Conservation (phyloP, 2,329 filamentous ascomycete genomes). For the Chaetomiaceae sp. region DNA sequence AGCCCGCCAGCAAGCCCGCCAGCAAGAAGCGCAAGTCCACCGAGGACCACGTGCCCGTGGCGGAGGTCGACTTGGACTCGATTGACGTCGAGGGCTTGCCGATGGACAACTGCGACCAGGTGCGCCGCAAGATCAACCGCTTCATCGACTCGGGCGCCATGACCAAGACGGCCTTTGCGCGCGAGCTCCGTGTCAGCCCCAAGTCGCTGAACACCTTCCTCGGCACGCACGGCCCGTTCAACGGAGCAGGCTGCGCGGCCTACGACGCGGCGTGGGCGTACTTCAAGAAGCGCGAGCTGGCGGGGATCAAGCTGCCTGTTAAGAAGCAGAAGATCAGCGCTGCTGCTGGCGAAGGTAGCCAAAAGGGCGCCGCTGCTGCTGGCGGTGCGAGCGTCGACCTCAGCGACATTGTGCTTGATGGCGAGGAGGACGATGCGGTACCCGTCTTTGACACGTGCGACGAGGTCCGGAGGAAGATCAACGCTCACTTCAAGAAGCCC, state of each 20-base stretch:
- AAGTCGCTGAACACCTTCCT: conserved; percentile 22
- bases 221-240: conserved; percentile 11
- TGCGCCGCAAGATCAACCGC: conserved; percentile 23
- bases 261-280: conserved; percentile 20
- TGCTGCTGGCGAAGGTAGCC: neutral
- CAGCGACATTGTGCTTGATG: conserved; percentile 37
- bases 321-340: conserved; percentile 20
- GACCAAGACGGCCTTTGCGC: conserved; percentile 25
- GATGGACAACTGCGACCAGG: conserved; percentile 23
- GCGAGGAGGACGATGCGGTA: conserved; percentile 41
- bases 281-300: conserved; percentile 24
- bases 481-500: conserved; percentile 42
- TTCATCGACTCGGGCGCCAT: conserved; percentile 21
- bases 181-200: conserved; percentile 20
- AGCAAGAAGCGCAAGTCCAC: conserved; percentile 24
- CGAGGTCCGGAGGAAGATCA: conserved; percentile 53
- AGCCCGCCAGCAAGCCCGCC: neutral
- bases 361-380: neutral
- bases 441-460: conserved; percentile 54
- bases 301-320: conserved; percentile 8
- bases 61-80: conserved; percentile 13
- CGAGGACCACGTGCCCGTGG: conserved; percentile 5
- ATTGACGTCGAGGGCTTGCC: conserved; percentile 5
- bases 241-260: conserved; percentile 14
- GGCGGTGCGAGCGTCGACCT: conserved; percentile 24